Evolutionary conservation across 495 filamentous ascomycete genomes (phyloP).

Genomic region (Neurospora sp.): DNA sequence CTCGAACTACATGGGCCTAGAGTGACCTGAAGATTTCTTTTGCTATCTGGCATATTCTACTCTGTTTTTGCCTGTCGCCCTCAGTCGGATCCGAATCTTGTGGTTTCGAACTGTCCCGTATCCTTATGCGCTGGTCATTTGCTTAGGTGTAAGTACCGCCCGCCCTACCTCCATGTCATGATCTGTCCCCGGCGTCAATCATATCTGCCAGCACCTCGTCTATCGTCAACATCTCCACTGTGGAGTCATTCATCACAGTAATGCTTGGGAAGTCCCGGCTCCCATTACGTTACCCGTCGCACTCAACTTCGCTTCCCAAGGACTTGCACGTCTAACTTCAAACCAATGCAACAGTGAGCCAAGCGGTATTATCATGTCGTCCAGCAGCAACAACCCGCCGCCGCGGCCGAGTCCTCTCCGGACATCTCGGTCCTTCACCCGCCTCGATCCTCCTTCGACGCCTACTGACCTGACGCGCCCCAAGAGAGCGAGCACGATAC

Average conservation of each 20-base stretch:
- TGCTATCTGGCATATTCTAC: not conserved
- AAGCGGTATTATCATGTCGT: slow-evolving; percentile 12
- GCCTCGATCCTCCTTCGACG: slow-evolving; percentile 7
- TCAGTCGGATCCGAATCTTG: not conserved
- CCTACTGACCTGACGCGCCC: slow-evolving; percentile 24
- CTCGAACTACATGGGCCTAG: not conserved
- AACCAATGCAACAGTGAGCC: not conserved
- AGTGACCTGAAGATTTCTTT: not conserved
- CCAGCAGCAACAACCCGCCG: slow-evolving; percentile 6
- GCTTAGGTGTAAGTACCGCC: not conserved
- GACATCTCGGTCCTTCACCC: slow-evolving; percentile 18
- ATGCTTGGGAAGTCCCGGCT: not conserved
- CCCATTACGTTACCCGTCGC: not conserved
- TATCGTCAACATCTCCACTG: not conserved
- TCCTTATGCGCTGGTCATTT: not conserved
- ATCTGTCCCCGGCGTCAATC: not conserved
- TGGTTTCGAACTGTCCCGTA: not conserved
- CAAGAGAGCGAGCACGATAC: slow-evolving; percentile 53
- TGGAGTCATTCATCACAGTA: not conserved
- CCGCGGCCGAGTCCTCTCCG: slow-evolving; percentile 13
- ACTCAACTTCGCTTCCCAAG: not conserved
- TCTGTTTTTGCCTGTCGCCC: not conserved
- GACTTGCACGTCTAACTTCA: not conserved
- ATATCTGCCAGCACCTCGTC: not conserved
- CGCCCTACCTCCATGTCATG: not conserved